phyloP scores from a whole-genome alignment of 2,329 filamentous ascomycete species.

The Hypoxylon sp. region DNA sequence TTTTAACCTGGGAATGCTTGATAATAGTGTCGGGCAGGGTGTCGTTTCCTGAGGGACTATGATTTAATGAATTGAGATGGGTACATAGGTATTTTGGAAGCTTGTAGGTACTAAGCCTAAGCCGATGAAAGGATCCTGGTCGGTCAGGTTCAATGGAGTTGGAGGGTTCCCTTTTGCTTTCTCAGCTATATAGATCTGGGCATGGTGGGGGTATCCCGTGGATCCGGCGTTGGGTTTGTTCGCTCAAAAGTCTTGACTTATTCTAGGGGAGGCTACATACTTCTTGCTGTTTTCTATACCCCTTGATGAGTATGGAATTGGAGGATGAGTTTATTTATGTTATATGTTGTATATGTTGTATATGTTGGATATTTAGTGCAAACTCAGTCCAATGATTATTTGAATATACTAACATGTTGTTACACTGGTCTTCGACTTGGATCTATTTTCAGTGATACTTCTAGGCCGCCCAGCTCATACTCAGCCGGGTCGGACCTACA shows the following conservation, averaged over 20 bases:
- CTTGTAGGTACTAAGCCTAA: constrained; percentile 4
- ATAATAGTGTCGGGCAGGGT: constrained; percentile 28
- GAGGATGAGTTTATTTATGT: constrained; percentile 22
- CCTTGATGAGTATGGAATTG: constrained; percentile 40
- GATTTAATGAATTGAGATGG: constrained; percentile 17
- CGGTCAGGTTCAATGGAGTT: constrained; percentile 26
- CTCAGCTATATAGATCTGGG: constrained; percentile 25
- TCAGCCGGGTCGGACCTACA: constrained; percentile 1
- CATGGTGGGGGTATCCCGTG: constrained; percentile 14
- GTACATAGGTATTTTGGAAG: constrained; percentile 7
- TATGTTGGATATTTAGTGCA: constrained; percentile 18
- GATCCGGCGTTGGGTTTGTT: constrained; percentile 27
- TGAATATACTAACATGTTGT: constrained; percentile 30
- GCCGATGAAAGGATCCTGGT: constrained; percentile 13
- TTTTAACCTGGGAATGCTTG: constrained; percentile 39
- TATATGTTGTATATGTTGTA: too few relatives aligned
- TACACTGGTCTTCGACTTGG: constrained; percentile 5
- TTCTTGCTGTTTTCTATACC: constrained; percentile 39
- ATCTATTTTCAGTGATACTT: constrained; percentile 4
- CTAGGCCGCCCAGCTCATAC: not conserved
- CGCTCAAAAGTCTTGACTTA: constrained; percentile 26
- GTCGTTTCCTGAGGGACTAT: constrained; percentile 23
- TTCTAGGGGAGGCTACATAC: constrained; percentile 7
- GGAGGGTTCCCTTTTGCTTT: constrained; percentile 22
- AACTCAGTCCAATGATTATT: constrained; percentile 10